Evolutionary conservation across 2,329 filamentous ascomycete species (phyloP).

Genomic region (Arthrobotrys entomopaga): DNA sequence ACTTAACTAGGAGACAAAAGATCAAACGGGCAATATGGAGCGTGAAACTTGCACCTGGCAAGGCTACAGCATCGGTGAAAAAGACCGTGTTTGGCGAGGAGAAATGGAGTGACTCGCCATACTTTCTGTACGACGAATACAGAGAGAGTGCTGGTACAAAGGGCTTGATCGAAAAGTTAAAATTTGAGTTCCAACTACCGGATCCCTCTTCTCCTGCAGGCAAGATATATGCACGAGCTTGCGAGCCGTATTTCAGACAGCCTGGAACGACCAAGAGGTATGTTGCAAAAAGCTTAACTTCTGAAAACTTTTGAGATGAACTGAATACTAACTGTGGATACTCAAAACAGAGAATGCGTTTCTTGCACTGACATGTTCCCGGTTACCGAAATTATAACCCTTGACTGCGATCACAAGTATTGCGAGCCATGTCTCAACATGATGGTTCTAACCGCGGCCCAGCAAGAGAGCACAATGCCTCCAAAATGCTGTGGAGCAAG

Average conservation of each 20-base stretch:
- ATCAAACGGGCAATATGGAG: constrained; percentile 42
- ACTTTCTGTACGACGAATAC: constrained; percentile 50
- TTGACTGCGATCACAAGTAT: constrained; percentile 38
- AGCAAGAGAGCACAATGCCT: constrained; percentile 52
- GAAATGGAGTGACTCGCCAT: constrained; percentile 35
- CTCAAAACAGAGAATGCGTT: constrained; percentile 33
- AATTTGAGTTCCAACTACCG: constrained; percentile 32
- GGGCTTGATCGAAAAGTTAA: constrained; percentile 46
- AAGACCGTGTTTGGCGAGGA: constrained; percentile 44
- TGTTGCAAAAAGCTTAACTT: background rate
- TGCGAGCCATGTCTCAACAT: constrained; percentile 43
- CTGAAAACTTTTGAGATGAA: background rate
- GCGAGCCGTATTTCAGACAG: constrained; percentile 43
- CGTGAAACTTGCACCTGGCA: constrained; percentile 30
- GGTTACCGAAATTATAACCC: constrained; percentile 29
- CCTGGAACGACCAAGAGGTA: constrained; percentile 44
- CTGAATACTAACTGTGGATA: constrained; percentile 1
- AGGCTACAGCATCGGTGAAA: constrained; percentile 40
- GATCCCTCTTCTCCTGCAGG: constrained; percentile 26
- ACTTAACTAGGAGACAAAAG: constrained; percentile 28
- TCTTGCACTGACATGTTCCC: constrained; percentile 50
- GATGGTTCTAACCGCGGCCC: constrained; percentile 41
- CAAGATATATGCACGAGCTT: constrained; percentile 45
- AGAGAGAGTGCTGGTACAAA: constrained; percentile 14
- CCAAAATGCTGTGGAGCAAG: constrained; percentile 42